Evolutionary conservation across 208 protist species (phyloP).

Genomic region (Wallacemonas rigidus): DNA sequence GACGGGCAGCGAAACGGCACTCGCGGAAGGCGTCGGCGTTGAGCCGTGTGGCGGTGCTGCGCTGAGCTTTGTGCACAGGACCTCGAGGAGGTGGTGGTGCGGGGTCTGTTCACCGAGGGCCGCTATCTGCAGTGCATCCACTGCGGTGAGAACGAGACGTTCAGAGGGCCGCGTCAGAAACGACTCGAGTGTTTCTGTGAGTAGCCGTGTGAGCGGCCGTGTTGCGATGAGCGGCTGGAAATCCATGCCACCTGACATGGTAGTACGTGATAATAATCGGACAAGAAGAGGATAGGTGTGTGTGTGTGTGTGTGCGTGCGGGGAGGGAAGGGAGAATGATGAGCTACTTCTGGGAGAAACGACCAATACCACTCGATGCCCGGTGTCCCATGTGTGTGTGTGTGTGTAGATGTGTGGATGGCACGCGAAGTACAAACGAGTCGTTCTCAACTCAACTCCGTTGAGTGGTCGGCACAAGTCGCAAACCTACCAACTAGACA

Average conservation of each 20-base stretch:
- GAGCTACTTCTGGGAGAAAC: too few species aligned
- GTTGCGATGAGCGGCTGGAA: conserved; percentile 51
- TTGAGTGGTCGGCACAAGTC: too few species aligned
- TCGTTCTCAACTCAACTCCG: too few species aligned
- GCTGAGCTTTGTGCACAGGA: conserved; percentile 18
- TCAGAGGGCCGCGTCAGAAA: conserved; percentile 16
- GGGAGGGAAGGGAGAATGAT: too few species aligned
- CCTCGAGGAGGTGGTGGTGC: conserved; percentile 46
- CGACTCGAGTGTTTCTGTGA: conserved; percentile 37
- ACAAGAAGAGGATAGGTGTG: too few species aligned
- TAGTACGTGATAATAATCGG: too few species aligned
- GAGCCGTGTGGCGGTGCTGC: conserved; percentile 1
- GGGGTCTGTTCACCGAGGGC: conserved; percentile 56
- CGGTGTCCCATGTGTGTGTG: too few species aligned
- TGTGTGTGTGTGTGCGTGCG: too few species aligned
- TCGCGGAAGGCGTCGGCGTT: background rate
- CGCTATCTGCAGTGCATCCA: conserved; percentile 46
- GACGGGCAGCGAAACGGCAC: conserved; percentile 15
- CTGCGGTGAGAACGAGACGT: conserved; percentile 20
- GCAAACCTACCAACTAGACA: too few species aligned
- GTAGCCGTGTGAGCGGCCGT: conserved; percentile 42
- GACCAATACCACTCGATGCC: too few species aligned
- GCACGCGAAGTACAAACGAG: too few species aligned
- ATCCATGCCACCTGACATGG: conserved; percentile 38
- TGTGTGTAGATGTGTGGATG: too few species aligned